These are phyloP conservation scores for Cytospora schulzeri DNA, from an alignment of 2,329 filamentous ascomycete genomes.

Conservation along the genomic window DNA sequence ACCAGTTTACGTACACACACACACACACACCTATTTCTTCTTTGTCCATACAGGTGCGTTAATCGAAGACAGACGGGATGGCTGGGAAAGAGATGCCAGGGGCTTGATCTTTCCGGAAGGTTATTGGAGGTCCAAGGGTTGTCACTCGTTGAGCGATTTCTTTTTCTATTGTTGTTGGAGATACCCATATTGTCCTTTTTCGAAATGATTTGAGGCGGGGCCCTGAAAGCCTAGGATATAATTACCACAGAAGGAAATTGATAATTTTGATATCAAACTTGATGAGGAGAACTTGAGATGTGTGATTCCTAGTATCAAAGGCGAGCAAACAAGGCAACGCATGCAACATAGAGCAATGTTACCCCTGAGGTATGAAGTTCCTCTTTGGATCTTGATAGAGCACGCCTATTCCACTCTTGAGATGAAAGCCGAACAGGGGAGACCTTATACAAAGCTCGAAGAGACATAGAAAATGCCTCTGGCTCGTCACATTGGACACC, in stretches of 20 bases:
- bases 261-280: background rate
- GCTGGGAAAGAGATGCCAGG: background rate
- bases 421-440: background rate
- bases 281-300: too few relatives aligned
- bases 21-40: background rate
- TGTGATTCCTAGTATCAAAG: too few relatives aligned
- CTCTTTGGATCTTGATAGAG: background rate
- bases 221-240: background rate
- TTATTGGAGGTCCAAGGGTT: background rate
- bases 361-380: too few relatives aligned
- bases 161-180: slow-evolving; percentile 7
- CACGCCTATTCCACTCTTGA: background rate
- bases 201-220: slow-evolving; percentile 2
- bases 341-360: too few relatives aligned
- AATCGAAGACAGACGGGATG: background rate
- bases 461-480: background rate
- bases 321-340: too few relatives aligned
- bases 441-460: background rate
- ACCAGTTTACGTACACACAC: background rate
- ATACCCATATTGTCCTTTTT: slow-evolving; percentile 22
- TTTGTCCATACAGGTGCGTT: background rate
- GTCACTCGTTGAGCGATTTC: background rate
- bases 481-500: too few relatives aligned
- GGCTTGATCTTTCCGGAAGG: background rate
- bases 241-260: background rate